phyloP scores from a whole-genome alignment of 2,329 filamentous ascomycete genomes.

The Aspergillus carbonarius region DNA sequence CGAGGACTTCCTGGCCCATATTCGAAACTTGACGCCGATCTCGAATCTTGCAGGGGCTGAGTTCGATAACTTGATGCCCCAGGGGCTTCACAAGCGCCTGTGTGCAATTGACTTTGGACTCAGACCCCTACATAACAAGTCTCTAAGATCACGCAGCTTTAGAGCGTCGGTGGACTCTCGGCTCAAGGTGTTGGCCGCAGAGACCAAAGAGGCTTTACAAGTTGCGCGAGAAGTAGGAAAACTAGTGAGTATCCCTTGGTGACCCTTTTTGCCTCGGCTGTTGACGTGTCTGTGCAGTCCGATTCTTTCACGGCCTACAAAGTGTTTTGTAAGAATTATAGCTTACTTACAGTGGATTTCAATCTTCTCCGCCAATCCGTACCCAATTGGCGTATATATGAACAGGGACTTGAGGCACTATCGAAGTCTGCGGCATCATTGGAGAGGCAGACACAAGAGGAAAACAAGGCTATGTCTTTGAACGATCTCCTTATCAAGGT shows the following conservation, averaged over 20 bases:
- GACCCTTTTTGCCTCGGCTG: constrained; percentile 10
- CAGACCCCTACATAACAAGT: constrained; percentile 27
- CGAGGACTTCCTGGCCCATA: constrained; percentile 72
- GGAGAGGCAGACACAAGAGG: constrained; percentile 61
- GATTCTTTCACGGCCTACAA: constrained; percentile 82
- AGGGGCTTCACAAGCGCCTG: constrained; percentile 47
- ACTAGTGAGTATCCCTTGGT: constrained; percentile 41
- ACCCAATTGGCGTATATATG: constrained; percentile 74
- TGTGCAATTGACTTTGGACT: constrained; percentile 49
- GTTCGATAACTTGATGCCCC: constrained; percentile 21
- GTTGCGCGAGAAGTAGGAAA: constrained; percentile 56
- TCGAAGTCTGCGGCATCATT: constrained; percentile 71
- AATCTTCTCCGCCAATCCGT: constrained; percentile 66
- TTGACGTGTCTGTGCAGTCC: constrained; percentile 62
- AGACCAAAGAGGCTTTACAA: constrained; percentile 54
- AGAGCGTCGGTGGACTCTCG: constrained; percentile 29
- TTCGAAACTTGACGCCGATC: constrained; percentile 69
- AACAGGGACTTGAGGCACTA: constrained; percentile 80
- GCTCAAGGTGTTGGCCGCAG: constrained; percentile 45
- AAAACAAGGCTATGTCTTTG: constrained; percentile 75
- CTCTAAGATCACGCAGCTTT: constrained; percentile 29
- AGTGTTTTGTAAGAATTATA: constrained; percentile 87
- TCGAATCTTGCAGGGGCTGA: constrained; percentile 41
- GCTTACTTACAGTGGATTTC: constrained; percentile 77
- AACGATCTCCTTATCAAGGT: constrained; percentile 90